Conservation (phyloP, 2,329 filamentous ascomycete genomes). For the Cladosporium velox region DNA sequence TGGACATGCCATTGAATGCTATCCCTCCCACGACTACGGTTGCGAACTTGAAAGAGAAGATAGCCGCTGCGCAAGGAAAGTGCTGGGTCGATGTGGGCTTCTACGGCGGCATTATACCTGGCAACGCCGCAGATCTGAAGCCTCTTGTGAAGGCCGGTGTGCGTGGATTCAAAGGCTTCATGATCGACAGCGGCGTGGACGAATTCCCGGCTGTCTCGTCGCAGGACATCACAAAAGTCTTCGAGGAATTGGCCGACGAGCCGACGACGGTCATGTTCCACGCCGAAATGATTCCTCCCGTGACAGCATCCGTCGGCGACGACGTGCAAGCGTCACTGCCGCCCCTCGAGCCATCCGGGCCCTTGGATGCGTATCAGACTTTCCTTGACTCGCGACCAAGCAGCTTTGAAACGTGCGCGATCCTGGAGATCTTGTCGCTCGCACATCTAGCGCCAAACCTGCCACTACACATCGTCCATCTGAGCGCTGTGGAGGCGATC, state of each 20-base stretch:
- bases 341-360: constrained; percentile 63
- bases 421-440: constrained; percentile 81
- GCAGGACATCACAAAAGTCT: constrained; percentile 74
- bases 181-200: constrained; percentile 95
- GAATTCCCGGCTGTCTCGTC: constrained; percentile 93
- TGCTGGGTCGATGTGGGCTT: constrained; percentile 99
- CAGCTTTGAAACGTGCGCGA: constrained; percentile 85
- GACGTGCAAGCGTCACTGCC: constrained; percentile 58
- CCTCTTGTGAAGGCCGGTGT: constrained; percentile 83
- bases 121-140: constrained; percentile 77
- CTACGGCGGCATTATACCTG: constrained; percentile 91
- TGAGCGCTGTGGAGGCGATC: constrained; percentile 86
- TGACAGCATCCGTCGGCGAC: constrained; percentile 65
- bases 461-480: constrained; percentile 88
- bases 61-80: constrained; percentile 78
- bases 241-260: constrained; percentile 75
- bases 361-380: constrained; percentile 77
- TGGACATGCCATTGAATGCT: constrained; percentile 97
- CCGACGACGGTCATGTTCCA: constrained; percentile 99
- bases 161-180: constrained; percentile 93
- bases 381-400: constrained; percentile 91
- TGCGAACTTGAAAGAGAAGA: constrained; percentile 79
- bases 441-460: constrained; percentile 78
- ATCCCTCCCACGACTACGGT: constrained; percentile 95
- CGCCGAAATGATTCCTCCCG: constrained; percentile 93